phyloP scores from a whole-genome alignment of 306 rosid species.

The Cajanus cajan region DNA sequence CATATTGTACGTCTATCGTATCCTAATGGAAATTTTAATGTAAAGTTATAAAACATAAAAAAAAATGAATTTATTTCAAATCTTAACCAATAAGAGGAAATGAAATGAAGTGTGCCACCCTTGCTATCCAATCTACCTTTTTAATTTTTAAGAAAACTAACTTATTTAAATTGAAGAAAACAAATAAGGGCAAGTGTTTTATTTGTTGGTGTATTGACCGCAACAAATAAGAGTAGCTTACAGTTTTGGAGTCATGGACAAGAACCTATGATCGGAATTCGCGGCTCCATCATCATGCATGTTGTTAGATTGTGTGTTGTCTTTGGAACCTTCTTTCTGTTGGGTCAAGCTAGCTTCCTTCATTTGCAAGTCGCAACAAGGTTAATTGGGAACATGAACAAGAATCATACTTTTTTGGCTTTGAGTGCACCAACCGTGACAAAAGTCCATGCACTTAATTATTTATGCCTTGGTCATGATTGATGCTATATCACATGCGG shows the following conservation, averaged over 20 bases:
- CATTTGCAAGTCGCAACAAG: not conserved
- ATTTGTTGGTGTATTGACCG: not conserved
- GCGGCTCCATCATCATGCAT: not conserved
- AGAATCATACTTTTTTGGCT: not conserved
- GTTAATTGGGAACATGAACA: not conserved
- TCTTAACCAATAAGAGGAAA: no score
- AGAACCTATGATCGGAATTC: not conserved
- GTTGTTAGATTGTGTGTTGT: constrained; percentile 11
- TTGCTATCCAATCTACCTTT: no score
- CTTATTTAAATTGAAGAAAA: not conserved
- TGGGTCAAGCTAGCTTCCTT: constrained; percentile 11
- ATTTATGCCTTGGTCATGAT: not conserved
- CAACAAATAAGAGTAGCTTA: not conserved
- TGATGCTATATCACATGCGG: not conserved
- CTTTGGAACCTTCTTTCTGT: constrained; percentile 18
- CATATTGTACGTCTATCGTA: no score
- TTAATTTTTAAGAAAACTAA: no score
- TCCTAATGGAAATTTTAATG: no score
- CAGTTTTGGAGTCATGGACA: not conserved
- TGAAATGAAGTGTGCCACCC: no score
- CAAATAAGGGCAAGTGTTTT: not conserved
- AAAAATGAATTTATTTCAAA: no score
- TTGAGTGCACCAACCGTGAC: constrained; percentile 9
- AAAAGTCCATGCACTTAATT: constrained; percentile 7
- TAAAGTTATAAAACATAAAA: no score